These are phyloP conservation scores for Diaporthe nobilis DNA, from an alignment of 2,329 filamentous ascomycete genomes.

Conservation along the genomic window DNA sequence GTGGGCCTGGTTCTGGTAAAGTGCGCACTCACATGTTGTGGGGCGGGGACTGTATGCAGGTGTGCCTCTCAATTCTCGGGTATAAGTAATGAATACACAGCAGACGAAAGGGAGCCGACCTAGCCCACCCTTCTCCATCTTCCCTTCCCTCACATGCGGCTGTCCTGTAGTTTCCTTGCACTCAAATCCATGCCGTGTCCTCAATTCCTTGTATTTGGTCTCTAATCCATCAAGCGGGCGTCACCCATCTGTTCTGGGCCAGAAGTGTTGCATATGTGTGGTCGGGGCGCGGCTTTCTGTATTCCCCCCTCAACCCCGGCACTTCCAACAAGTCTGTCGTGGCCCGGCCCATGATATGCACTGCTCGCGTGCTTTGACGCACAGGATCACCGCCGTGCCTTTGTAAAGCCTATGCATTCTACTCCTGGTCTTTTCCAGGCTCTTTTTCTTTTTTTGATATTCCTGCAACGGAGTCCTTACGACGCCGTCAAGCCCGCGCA, in stretches of 20 bases:
- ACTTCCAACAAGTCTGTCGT: neutral
- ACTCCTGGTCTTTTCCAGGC: neutral
- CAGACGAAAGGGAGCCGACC: neutral
- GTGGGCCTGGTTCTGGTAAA: too few relatives aligned
- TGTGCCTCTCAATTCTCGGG: slow-evolving; percentile 9
- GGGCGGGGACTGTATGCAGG: neutral
- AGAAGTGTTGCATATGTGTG: too few relatives aligned
- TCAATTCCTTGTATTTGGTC: too few relatives aligned
- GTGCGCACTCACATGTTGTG: neutral
- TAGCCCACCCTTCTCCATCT: slow-evolving; percentile 39
- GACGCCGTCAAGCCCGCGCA: neutral
- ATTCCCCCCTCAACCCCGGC: neutral
- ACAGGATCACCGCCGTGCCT: too few relatives aligned
- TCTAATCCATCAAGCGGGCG: too few relatives aligned
- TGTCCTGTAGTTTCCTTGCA: too few relatives aligned
- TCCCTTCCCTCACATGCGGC: too few relatives aligned
- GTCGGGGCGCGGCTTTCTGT: neutral
- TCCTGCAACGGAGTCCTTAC: neutral
- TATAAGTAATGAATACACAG: slow-evolving; percentile 15
- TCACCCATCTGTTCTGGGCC: too few relatives aligned
- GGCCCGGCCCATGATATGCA: neutral
- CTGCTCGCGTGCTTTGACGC: neutral
- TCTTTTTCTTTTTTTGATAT: neutral
- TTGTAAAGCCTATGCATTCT: neutral
- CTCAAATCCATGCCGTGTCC: too few relatives aligned